Conservation (phyloP, 208 protist genomes). For the Leishmania tarentolae region DNA sequence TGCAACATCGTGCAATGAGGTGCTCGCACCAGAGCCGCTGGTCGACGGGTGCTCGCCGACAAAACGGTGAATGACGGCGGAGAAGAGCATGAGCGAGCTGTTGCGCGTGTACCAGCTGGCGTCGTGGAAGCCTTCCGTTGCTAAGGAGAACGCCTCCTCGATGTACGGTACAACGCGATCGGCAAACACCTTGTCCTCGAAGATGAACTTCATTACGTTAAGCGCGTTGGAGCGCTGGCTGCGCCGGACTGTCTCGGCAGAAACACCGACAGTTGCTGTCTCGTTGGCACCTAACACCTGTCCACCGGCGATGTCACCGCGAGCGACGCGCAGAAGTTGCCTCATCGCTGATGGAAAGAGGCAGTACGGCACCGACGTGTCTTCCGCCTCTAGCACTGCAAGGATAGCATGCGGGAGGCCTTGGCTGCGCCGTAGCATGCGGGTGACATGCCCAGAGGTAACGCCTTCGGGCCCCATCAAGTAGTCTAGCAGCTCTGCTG, state of each 20-base stretch:
- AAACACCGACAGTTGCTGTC: not conserved
- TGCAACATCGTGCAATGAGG: constrained; percentile 77
- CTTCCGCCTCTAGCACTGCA: constrained; percentile 84
- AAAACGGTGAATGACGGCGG: constrained; percentile 88
- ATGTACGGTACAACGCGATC: constrained; percentile 64
- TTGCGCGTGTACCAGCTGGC: constrained; percentile 90
- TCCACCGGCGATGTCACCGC: constrained; percentile 2
- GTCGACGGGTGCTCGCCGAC: constrained; percentile 87
- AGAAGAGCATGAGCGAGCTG: constrained; percentile 92
- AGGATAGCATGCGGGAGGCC: constrained; percentile 86
- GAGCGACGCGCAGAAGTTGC: constrained; percentile 51
- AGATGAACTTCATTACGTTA: constrained; percentile 94
- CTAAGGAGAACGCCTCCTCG: constrained; percentile 82
- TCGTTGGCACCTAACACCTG: not conserved
- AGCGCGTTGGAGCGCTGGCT: constrained; percentile 89
- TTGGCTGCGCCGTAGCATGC: constrained; percentile 91
- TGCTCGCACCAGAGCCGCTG: constrained; percentile 80
- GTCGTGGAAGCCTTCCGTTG: constrained; percentile 80
- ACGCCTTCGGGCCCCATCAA: constrained; percentile 82
- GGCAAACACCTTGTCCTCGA: constrained; percentile 84
- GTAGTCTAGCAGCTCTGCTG: constrained; percentile 63
- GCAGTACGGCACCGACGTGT: constrained; percentile 55
- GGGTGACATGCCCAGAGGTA: constrained; percentile 59
- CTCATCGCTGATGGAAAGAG: constrained; percentile 80
- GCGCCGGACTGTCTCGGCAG: constrained; percentile 35